Conservation (phyloP, 2,329 filamentous ascomycete genomes). For the Talaromyces sp. region DNA sequence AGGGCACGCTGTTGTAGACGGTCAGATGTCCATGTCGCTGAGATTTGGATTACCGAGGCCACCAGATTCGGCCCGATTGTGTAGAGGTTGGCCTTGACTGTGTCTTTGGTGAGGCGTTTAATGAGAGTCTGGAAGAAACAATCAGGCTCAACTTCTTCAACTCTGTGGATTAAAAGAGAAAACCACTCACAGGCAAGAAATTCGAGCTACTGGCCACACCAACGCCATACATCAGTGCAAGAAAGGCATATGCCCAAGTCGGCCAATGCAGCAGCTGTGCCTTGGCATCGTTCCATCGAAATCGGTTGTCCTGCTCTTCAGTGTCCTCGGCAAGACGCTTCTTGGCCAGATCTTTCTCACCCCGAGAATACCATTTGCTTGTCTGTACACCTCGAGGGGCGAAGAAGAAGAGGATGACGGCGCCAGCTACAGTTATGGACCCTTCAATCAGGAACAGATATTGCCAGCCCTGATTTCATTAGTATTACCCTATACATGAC, state of each 20-base stretch:
- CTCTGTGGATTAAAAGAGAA: background rate
- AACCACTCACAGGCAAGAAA: conserved; percentile 7
- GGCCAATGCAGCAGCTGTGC: background rate
- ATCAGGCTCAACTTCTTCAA: background rate
- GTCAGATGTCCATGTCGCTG: conserved; percentile 3
- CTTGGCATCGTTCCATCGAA: background rate
- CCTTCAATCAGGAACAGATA: conserved; percentile 11
- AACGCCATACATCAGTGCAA: conserved; percentile 5
- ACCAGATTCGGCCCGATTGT: conserved; percentile 10
- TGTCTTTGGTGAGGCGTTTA: conserved; percentile 3
- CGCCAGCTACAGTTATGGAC: conserved; percentile 2
- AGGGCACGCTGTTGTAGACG: conserved; percentile 2
- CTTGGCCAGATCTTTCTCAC: background rate
- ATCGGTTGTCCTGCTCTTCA: background rate
- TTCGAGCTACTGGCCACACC: conserved; percentile 7
- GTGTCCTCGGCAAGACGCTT: background rate
- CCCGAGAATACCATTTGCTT: background rate
- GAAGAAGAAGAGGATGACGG: background rate
- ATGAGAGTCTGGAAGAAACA: background rate
- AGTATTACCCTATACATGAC: background rate
- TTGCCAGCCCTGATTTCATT: conserved; percentile 4
- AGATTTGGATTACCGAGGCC: background rate
- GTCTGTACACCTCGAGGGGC: background rate
- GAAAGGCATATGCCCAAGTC: conserved; percentile 5
- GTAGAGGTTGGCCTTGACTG: conserved; percentile 8